Evolutionary conservation across 176 grass and related monocot species (phyloP), one percentile per base, ranked within the genome.

Genomic region (Alloteropsis semialata): DNA sequence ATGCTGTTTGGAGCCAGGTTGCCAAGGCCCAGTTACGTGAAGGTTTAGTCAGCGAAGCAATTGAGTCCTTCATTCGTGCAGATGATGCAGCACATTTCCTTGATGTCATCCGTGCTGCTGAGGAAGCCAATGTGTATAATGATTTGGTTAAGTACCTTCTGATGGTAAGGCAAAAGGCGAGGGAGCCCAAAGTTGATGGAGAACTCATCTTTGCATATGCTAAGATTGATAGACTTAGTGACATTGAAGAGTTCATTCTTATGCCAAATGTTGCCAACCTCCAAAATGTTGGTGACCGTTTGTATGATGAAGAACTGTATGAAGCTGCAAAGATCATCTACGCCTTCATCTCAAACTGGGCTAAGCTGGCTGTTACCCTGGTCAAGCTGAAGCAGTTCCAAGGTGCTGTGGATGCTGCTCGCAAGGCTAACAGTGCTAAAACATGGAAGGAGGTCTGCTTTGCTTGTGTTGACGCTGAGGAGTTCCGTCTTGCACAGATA

Each of bases 261-360:
- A 95, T 95, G 96, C 92, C 92, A 86, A 98, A 95, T 93, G 92
- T 98, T 90, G 96, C 96, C 60, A 91, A 95, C 86, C 90, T 98
- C 43, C 96, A 95, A 93, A 92, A 89, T 74, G 90, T 98, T 43
- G 96, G 96, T 85, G 96, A 98, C 29, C 88, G 92, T 44, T 71
- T 98, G 24, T 98, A 91, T 58, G 96, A 95, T 86, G 96, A 84
- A 88, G 86, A 94, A 76, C 90, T 98, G 48, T 98, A 93, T 88
- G 96, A 93, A 90, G 96, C 96, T 82, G 96, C 96, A 78, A 98
- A 98, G 87, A 98, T 95, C 50, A 98, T 98, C 28, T 98, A 95
- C 65, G 90, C 92, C 22, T 98, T 98, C 84, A 95, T 98, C 82
- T 95, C 96, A 4, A 95, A 98, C 90, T 98, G 92, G 96, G 96